These are phyloP conservation scores for Tolypocladium tropicale DNA, from an alignment of 2,329 filamentous ascomycete genomes.

Conservation along the genomic window DNA sequence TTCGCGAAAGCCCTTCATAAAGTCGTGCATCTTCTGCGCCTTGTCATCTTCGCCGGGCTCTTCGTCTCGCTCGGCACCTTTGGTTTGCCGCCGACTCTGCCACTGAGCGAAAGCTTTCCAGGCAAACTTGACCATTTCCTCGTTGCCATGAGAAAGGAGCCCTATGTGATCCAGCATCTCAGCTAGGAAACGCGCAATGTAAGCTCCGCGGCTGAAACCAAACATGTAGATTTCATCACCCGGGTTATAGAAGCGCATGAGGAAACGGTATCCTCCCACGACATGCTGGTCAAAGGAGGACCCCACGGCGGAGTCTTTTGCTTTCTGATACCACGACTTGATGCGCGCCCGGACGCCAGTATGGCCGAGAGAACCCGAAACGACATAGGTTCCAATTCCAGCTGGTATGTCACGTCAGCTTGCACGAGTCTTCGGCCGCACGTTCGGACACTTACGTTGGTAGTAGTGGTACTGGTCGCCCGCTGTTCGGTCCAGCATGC, in stretches of 20 bases:
- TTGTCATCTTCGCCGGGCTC: conserved; percentile 23
- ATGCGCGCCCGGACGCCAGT: conserved; percentile 46
- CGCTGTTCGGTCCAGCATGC: conserved; percentile 55
- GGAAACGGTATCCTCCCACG: conserved; percentile 70
- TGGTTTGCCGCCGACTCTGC: conserved; percentile 48
- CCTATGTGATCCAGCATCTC: conserved; percentile 82
- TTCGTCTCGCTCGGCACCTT: conserved; percentile 29
- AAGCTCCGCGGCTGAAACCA: conserved; percentile 63
- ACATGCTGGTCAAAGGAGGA: conserved; percentile 76
- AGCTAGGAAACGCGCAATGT: conserved; percentile 64
- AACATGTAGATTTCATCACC: conserved; percentile 62
- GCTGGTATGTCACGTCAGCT: conserved; percentile 22
- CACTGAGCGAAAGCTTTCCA: conserved; percentile 74
- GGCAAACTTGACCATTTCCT: conserved; percentile 75
- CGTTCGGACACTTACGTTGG: conserved; percentile 35
- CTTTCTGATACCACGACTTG: conserved; percentile 58
- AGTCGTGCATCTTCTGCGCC: conserved; percentile 52
- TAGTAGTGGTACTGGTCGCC: conserved; percentile 55
- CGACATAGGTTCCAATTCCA: conserved; percentile 65
- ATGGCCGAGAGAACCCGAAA: conserved; percentile 47
- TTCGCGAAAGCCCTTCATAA: conserved; percentile 71
- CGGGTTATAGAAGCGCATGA: conserved; percentile 62
- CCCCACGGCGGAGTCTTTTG: conserved; percentile 71
- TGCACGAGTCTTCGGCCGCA: no score
- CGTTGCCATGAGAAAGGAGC: conserved; percentile 69